Base-by-base conservation (phyloP, 306 rosid genomes). In the Pachyrhizus erosus region DNA sequence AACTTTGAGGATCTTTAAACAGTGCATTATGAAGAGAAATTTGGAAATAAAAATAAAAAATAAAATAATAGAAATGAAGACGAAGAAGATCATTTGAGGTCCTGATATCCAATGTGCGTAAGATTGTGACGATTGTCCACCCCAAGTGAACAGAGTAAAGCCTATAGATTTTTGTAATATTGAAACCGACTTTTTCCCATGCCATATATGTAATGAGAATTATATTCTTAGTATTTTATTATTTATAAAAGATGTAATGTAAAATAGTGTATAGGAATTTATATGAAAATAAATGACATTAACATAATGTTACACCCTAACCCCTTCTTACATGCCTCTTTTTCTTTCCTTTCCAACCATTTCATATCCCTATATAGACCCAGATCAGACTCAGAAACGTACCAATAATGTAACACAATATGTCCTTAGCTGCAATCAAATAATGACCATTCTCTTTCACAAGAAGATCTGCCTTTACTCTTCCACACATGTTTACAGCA, bases 391-490 rank as follows among this genome's bases (percentile, higher is more conserved):
- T 57, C 14, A 57, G 66, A 60, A 60, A 26, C 34, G 66, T 60
- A 60, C 37, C 66, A 11, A 60, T 60, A 60, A 60, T 60, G 66
- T 23, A 8, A 58, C 18, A 12, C 20, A 6, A 26, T 10, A 27
- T 61, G 40, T 61, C 68, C 66, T 61, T 13, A 26, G 68, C 68
- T 61, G 68, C 68, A 26, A 27, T 61, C 3, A 27, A 61, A 61
- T 27, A 15, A 26, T 5, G 3, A 27, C 17, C 51, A 45, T 58
- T 58, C 34, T 58, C 66, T 58, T 58, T 11, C 66, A 12, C n/a
- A 23, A 21, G 34, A 43, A 71, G 51, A 15, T 82, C 40, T 70
- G 64, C 45, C 76, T 52, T 60, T 46, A 40, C 77, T 57, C 43
- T 82, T 65, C 39, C 14, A 12, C 55, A 55, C 5, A 21, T 26